Evolutionary conservation across 352 stramenopile genomes (phyloP).

Genomic region (Pseudoperonospora humuli): DNA sequence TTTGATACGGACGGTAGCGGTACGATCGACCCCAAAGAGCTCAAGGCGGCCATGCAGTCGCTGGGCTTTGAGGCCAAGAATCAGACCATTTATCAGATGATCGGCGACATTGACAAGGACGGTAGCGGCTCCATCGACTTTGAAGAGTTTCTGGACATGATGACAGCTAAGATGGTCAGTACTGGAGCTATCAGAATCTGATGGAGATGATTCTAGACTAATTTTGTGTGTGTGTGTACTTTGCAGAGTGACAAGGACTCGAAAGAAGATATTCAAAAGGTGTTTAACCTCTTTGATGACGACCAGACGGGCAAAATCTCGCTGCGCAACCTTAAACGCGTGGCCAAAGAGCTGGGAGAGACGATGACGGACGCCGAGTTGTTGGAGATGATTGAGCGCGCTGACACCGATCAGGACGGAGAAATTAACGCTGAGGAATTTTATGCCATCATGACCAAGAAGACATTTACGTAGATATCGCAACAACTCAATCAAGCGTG

Average conservation of each 20-base stretch:
- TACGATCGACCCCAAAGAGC: slow-evolving; percentile 96
- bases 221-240: too few species aligned
- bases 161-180: slow-evolving; percentile 90
- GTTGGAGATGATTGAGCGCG: slow-evolving; percentile 98
- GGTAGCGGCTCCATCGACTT: slow-evolving; percentile 94
- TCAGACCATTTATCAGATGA: slow-evolving; percentile 97
- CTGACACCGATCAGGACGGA: slow-evolving; percentile 92
- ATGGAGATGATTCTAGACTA: too few species aligned
- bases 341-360: slow-evolving; percentile 98
- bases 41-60: slow-evolving; percentile 95
- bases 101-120: slow-evolving; percentile 95
- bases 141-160: slow-evolving; percentile 96
- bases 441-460: slow-evolving; percentile 98
- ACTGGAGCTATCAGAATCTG: too few species aligned
- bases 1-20: slow-evolving; percentile 96
- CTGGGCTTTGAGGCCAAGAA: slow-evolving; percentile 96
- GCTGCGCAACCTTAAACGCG: slow-evolving; percentile 94
- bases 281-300: slow-evolving; percentile 97
- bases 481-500: too few species aligned
- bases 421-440: slow-evolving; percentile 98
- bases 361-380: slow-evolving; percentile 98
- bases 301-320: slow-evolving; percentile 96
- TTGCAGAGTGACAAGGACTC: slow-evolving; percentile 91
- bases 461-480: slow-evolving; percentile 64
- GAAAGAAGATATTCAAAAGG: slow-evolving; percentile 93